Conservation (phyloP, 1,284 basidiomycete species). For the Volvariella volvacea region DNA sequence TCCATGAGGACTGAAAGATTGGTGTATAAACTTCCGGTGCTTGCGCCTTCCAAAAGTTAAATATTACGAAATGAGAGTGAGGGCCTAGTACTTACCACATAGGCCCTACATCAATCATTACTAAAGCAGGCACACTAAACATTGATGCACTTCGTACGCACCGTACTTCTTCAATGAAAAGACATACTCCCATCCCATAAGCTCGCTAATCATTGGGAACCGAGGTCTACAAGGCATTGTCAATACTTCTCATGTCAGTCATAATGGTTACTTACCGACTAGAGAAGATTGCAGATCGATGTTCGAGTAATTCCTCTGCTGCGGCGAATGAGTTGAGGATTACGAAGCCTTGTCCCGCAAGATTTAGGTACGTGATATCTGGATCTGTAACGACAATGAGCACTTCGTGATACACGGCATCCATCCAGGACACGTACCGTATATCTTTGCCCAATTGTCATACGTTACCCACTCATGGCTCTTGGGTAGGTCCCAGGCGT, state of each 20-base stretch:
- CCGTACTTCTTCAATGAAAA: constrained; percentile 5
- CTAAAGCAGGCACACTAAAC: no score
- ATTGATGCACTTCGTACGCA: no score
- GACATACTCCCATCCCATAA: constrained; percentile 5
- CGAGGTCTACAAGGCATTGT: constrained; percentile 2
- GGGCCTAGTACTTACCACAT: no score
- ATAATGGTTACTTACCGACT: no score
- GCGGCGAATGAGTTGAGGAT: no score
- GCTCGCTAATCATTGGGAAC: constrained; percentile 11
- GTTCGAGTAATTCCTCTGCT: no score
- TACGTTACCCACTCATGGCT: constrained; percentile 12
- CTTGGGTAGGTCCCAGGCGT: constrained; percentile 14
- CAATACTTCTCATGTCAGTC: constrained; percentile 6
- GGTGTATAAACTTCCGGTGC: constrained; percentile 3
- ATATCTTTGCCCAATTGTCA: constrained; percentile 13
- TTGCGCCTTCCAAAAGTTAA: constrained; percentile 4
- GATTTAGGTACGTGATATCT: constrained; percentile 9
- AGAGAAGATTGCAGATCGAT: no score
- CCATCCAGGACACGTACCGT: constrained; percentile 11
- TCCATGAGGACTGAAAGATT: constrained; percentile 4
- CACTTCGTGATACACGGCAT: no score
- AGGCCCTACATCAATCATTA: no score
- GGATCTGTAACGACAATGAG: constrained; percentile 1
- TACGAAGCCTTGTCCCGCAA: no score
- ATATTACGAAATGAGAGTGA: constrained; percentile 18